Percentiles rank a stretch among this genome's conserved stretches.
Evolutionary conservation across 1,284 basidiomycete species (phyloP).

Genomic region (Microbotryomycetes sp.): DNA sequence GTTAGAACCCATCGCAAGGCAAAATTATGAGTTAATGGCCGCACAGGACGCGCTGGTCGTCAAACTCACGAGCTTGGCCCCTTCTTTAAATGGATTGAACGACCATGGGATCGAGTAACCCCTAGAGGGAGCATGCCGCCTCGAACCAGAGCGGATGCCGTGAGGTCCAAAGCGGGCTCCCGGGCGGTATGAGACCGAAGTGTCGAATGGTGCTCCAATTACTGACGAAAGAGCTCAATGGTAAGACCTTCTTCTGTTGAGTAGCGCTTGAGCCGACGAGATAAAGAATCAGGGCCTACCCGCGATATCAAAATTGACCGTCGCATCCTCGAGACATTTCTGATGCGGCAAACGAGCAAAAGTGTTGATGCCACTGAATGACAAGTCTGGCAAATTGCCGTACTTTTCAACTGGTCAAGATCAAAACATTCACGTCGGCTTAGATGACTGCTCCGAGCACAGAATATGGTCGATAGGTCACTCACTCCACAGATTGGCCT

Average conservation of each 20-base stretch:
- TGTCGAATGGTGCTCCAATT: slow-evolving; percentile 26
- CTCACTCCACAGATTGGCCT: background rate
- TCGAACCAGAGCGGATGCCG: slow-evolving; percentile 44
- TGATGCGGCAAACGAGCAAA: slow-evolving; percentile 24
- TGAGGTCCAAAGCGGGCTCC: slow-evolving; percentile 43
- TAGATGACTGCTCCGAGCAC: too few species aligned
- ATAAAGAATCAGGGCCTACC: background rate
- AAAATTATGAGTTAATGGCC: too few species aligned
- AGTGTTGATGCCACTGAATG: slow-evolving; percentile 22
- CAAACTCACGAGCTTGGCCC: background rate
- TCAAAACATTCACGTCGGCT: too few species aligned
- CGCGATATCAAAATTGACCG: slow-evolving; percentile 11
- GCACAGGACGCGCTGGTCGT: too few species aligned
- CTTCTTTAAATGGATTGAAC: background rate
- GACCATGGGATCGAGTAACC: slow-evolving; percentile 25
- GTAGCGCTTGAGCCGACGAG: background rate
- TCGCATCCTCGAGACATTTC: slow-evolving; percentile 14
- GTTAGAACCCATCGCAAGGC: too few species aligned
- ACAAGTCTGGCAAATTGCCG: slow-evolving; percentile 10
- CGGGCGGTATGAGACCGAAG: slow-evolving; percentile 19
- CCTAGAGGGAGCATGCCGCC: slow-evolving; percentile 35
- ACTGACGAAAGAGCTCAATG: background rate
- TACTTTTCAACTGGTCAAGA: slow-evolving; percentile 16
- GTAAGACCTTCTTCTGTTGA: too few species aligned
- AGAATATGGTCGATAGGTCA: background rate